Evolutionary conservation across 306 rosid species (phyloP), one percentile per base, ranked within the genome.

Genomic region (Cicer pinnatifidum): DNA sequence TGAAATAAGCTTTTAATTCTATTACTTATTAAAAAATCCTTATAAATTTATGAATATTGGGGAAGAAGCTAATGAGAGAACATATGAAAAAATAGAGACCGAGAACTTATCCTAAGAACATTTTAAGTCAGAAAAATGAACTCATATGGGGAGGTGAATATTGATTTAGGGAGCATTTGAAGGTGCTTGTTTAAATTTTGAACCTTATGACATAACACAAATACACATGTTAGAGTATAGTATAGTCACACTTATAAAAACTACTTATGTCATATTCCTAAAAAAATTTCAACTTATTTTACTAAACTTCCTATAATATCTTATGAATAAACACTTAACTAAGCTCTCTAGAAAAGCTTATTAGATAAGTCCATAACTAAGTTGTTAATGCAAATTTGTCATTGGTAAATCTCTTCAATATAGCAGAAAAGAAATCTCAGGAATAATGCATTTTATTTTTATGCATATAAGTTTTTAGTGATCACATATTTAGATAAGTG

Each of bases 391-490:
- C 38, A 9, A 19, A 56, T 56, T 3, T 56, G 61, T 38, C 35
- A 11, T 56, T 56, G 28, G 61, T 53, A 41, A 39, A 71, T 76
- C 52, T 69, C 37, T 7, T 11, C 1, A 16, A 44, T 40, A 23
- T 7, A 33, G 11, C 41, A 20, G 53, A 67, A 39, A 54, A 8
- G 39, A 65, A 61, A 33, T 72, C 20, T 28, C 20, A 0, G 67
- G 54, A 50, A 61, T 41, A 69, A 68, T 33, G 72, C 35, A 8
- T 72, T 56, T 72, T 13, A 67, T 67, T 28, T 64, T n/a, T 37
- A 16, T 51, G 80, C 69, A 11, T 47, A 40, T 60, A 37, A 15
- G 4, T 51, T 51, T 51, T 23, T n/a, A 9, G 43, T 38, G 9
- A 47, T 72, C 46, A 53, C 20, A 11, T 15, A 11, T 15, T 48